Evolutionary conservation across 2,329 filamentous ascomycete species (phyloP), one percentile per base, ranked within the genome.

Genomic region (Rhynchosporium graminicola): DNA sequence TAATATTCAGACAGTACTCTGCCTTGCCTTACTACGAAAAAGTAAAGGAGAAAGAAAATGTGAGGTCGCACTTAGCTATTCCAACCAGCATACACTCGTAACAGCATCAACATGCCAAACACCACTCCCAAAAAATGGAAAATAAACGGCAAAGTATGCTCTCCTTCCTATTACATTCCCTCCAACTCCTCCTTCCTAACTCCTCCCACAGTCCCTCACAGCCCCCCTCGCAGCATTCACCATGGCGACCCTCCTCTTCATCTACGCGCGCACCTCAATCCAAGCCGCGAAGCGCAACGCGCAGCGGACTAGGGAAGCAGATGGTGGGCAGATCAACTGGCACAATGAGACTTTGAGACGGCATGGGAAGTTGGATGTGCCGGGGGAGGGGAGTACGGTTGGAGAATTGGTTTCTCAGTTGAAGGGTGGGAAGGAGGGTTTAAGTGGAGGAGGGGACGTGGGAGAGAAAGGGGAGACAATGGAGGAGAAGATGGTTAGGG

Each of bases 251-350:
- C 71, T 83, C 12, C 74, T 83, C 28, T 80, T 83, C 62, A 79
- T 79, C 46, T 90, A 90, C 75, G 80, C 86, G 33, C 77, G 87
- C 57, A 87, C 82, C 8, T 87, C 83, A 29, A 90, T 90, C 65
- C 79, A 82, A 64, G 83, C 86, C 29, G 88, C 88, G 2, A 88
- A 88, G 68, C 78, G 82, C 52, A 88, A 89, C 66, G 87, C 87
- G 0, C 80, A 85, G 67, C 77, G 79, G 65, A 82, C 85, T 59
- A 77, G 85, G 54, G 81, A 85, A 67, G 82, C 80, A 45, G 82
- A 85, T 64, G 82, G 81, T 33, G 83, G 81, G 58, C 82, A 78
- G 75, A 82, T 79, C 65, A 80, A 71, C 70, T 84, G 78, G 80
- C 73, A 81, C 57, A 82, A 83, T 61, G 82, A 86, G 75, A 80